These are phyloP conservation scores for Coemansia guatemalensis DNA, from an alignment of 192 early-diverging fungal species.

Conservation along the genomic window DNA sequence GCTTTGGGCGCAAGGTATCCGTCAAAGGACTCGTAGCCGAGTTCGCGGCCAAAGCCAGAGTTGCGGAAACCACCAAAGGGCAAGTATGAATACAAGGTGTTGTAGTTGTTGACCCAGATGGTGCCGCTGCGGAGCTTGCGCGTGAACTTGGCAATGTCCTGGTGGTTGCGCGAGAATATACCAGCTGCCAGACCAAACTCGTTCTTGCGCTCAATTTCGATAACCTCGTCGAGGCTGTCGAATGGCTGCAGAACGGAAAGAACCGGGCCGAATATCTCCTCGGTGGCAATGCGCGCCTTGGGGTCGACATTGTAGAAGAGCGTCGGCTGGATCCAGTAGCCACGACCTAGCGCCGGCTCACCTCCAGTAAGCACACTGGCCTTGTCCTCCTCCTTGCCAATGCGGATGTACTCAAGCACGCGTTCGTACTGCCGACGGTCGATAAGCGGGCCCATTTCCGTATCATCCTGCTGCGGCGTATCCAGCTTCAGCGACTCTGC, in stretches of 20 bases:
- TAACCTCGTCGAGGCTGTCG: constrained; percentile 51
- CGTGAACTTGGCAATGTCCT: constrained; percentile 45
- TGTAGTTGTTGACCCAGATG: constrained; percentile 65
- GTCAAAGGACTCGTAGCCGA: constrained; percentile 57
- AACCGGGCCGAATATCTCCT: constrained; percentile 66
- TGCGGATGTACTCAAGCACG: constrained; percentile 54
- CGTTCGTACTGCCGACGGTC: constrained; percentile 59
- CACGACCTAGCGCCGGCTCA: constrained; percentile 17
- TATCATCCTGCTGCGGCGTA: constrained; percentile 23
- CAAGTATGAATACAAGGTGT: constrained; percentile 54
- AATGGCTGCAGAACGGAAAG: constrained; percentile 57
- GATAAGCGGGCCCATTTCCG: constrained; percentile 55
- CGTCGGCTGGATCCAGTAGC: constrained; percentile 62
- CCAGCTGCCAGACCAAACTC: constrained; percentile 58
- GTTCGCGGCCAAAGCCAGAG: constrained; percentile 61
- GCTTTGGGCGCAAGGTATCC: constrained; percentile 48
- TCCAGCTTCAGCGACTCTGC: constrained; percentile 30
- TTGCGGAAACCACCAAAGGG: constrained; percentile 65
- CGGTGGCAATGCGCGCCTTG: constrained; percentile 41
- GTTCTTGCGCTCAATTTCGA: constrained; percentile 51
- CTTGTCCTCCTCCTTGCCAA: constrained; percentile 27
- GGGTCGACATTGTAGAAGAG: constrained; percentile 56
- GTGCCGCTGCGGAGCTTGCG: constrained; percentile 52
- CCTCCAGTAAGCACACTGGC: constrained; percentile 47
- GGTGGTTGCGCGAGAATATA: constrained; percentile 54